A percentile compares a stretch with the other conserved stretches of the same genome.
These are phyloP conservation scores for Podila clonocystis DNA, from an alignment of 192 early-diverging fungal genomes.

Conservation along the genomic window DNA sequence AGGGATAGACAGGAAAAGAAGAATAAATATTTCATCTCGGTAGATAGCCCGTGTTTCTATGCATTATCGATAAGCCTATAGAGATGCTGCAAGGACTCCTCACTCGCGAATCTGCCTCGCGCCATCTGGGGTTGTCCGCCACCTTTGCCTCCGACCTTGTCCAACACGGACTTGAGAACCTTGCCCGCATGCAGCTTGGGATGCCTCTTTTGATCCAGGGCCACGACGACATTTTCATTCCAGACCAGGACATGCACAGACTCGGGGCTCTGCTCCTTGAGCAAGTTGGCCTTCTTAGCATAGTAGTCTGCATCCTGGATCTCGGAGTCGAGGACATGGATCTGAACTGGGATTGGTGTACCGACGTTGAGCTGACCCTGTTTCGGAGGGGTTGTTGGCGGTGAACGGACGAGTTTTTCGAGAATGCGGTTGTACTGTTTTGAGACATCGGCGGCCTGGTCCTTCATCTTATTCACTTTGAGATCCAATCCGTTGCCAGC, in stretches of 20 bases:
- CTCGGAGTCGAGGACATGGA: conserved; percentile 51
- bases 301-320: conserved; percentile 53
- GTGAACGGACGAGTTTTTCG: conserved; percentile 54
- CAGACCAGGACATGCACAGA: conserved; percentile 57
- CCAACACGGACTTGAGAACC: conserved; percentile 54
- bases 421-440: conserved; percentile 41
- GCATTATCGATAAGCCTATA: neutral
- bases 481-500: conserved; percentile 46
- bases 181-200: conserved; percentile 32
- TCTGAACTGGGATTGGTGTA: conserved; percentile 4
- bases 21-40: no score
- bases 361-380: conserved; percentile 13
- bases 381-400: conserved; percentile 9
- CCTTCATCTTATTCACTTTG: conserved; percentile 56
- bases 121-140: conserved; percentile 62
- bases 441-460: conserved; percentile 53
- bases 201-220: conserved; percentile 46
- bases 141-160: conserved; percentile 54
- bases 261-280: conserved; percentile 43
- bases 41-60: no score
- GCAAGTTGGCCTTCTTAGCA: conserved; percentile 54
- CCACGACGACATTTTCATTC: conserved; percentile 51
- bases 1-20: no score
- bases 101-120: conserved; percentile 31
- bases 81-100: neutral